Evolutionary conservation across 768 basidiomycete species (phyloP), one percentile per base, ranked within the genome.

Genomic region (Pleurotus djamor): DNA sequence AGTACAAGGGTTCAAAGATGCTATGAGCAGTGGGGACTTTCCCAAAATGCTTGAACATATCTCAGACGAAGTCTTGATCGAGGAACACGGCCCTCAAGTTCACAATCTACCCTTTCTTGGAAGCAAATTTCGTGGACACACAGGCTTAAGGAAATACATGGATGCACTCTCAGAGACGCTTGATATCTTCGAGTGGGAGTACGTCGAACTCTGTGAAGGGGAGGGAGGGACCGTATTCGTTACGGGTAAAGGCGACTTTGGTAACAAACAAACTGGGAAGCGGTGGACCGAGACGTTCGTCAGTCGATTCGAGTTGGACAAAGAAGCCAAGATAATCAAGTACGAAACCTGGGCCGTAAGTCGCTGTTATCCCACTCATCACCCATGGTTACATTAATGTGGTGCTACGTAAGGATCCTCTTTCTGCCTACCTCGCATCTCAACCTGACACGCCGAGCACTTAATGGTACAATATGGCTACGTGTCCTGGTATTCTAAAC

Each of bases 401-500:
- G 10, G 45, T 47, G 1, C 45, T 1, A 32, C 2, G 4, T 5
- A 43, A 56, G 54, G 54, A 56, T 32, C 37, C 41, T 3, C 54
- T 56, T 9, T 56, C 54, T 5, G 54, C 54, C 6, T 56, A 56
- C 54, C 54, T 56, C 33, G 54, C 54, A 9, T 8, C n/a, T 7
- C 54, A 32, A 41, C n/a, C 37, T 28, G 21, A 28, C 21, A 28
- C 21, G 3, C 21, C 21, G 21, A 28, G 21, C 21, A 41, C 9
- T 41, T 41, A 4, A 41, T 41, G 38, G 38, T 41, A 28, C 21
- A 28, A 28, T 3, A 28, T n/a, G n/a, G n/a, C 21, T 28, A 28
- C 21, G 3, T 28, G 21, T 28, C 21, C 21, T 28, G 41, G 10
- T 43, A 43, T 49, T 48, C 17, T 32, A 65, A 58, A 59, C 75